These are phyloP conservation scores for Cornus florida DNA, from an alignment of 148 eudicot species.

Conservation along the genomic window DNA sequence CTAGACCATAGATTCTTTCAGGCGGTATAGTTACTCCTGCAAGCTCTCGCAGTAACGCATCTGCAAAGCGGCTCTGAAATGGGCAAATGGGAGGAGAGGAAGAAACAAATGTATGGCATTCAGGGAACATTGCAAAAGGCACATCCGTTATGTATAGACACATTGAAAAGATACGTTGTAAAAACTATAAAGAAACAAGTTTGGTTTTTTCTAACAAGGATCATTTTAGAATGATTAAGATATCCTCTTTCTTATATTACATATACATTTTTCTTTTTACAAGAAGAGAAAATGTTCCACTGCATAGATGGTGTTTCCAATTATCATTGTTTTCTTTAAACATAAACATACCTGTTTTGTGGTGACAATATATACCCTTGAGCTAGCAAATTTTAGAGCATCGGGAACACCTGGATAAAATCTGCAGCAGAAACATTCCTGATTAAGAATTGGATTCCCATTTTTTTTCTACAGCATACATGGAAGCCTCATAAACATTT, in stretches of 20 bases:
- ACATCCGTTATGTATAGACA: not conserved
- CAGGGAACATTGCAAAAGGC: not conserved
- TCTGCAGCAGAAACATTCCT: slow-evolving; percentile 40
- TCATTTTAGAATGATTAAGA: not conserved
- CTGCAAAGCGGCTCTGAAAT: slow-evolving; percentile 86
- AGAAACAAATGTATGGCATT: not conserved
- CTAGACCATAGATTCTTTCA: slow-evolving; percentile 89
- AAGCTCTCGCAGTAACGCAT: slow-evolving; percentile 79
- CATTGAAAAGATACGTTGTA: not conserved
- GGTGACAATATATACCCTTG: slow-evolving; percentile 86
- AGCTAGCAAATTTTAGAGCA: slow-evolving; percentile 88
- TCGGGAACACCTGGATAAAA: slow-evolving; percentile 94
- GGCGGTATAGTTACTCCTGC: slow-evolving; percentile 90
- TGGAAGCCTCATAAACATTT: not conserved
- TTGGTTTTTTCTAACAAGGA: not conserved
- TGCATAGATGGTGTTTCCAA: not conserved
- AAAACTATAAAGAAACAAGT: not conserved
- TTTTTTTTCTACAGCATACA: not conserved
- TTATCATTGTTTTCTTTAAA: not conserved
- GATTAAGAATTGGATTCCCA: not conserved
- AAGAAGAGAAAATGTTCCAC: not conserved
- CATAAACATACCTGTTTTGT: slow-evolving; percentile 74
- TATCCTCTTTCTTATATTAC: not conserved
- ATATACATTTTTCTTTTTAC: not conserved
- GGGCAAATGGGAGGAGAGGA: not conserved